phyloP scores from a whole-genome alignment of 2,329 filamentous ascomycete genomes.

The Fusarium piperis region DNA sequence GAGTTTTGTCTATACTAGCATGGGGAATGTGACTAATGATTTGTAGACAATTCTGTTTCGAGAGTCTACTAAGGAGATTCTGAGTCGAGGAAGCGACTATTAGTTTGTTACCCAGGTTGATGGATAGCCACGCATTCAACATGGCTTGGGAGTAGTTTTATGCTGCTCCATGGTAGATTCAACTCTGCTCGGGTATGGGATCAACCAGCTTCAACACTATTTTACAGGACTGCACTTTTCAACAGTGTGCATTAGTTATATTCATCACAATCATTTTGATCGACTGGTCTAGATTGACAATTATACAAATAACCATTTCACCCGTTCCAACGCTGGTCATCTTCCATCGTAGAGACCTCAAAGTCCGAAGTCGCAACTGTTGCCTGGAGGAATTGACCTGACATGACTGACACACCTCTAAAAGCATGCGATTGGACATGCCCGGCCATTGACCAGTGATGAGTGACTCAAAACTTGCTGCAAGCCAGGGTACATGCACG shows the following conservation, averaged over 20 bases:
- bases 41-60: constrained; percentile 58
- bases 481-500: not conserved
- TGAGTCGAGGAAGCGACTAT: constrained; percentile 64
- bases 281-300: constrained; percentile 3
- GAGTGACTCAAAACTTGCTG: constrained; percentile 19
- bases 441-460: not conserved
- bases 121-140: constrained; percentile 6
- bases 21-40: not conserved
- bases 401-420: not conserved
- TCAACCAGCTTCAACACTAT: not conserved
- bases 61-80: constrained; percentile 58
- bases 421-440: constrained; percentile 1
- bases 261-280: constrained; percentile 20
- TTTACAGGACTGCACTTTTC: not conserved
- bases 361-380: constrained; percentile 1
- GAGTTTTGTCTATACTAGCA: not conserved
- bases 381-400: not conserved
- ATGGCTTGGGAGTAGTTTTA: constrained; percentile 9
- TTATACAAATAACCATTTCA: not conserved
- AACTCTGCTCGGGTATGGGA: constrained; percentile 17
- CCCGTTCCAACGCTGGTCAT: not conserved
- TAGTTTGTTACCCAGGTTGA: constrained; percentile 33
- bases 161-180: constrained; percentile 2
- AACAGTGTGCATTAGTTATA: constrained; percentile 17
- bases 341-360: too few species aligned